Percentiles rank a stretch among this genome's conserved stretches.
These are phyloP conservation scores for Talaromyces amestolkiae DNA, from an alignment of 2,329 filamentous ascomycete species.

Conservation along the genomic window DNA sequence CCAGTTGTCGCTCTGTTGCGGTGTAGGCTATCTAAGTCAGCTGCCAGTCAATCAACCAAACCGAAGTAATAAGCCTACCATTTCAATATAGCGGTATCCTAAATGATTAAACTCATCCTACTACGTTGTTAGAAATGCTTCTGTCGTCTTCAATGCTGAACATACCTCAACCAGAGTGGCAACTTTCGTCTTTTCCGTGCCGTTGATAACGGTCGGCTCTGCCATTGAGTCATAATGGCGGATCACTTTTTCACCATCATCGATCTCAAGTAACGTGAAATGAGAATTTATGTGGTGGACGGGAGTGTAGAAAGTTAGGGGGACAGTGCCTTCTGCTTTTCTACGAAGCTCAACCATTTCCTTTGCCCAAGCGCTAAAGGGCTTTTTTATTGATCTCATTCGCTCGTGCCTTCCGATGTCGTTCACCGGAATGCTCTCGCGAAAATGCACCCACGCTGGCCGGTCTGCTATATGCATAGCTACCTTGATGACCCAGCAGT, in stretches of 20 bases:
- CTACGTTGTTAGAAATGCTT: constrained; percentile 8
- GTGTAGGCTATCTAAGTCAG: constrained; percentile 21
- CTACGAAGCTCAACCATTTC: not conserved
- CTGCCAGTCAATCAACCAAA: constrained; percentile 9
- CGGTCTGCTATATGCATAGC: constrained; percentile 6
- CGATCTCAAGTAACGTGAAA: constrained; percentile 30
- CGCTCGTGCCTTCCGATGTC: not conserved
- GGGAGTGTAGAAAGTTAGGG: constrained; percentile 2
- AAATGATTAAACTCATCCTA: constrained; percentile 28
- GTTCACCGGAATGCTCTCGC: constrained; percentile 5
- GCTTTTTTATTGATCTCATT: not conserved
- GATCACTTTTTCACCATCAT: constrained; percentile 26
- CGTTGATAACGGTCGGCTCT: constrained; percentile 19
- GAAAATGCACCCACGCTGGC: not conserved
- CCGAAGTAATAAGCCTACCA: constrained; percentile 21
- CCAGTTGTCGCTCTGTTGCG: constrained; percentile 22
- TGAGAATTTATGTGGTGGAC: constrained; percentile 22
- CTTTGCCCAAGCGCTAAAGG: not conserved
- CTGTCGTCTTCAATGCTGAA: not conserved
- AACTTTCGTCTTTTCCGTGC: constrained; percentile 6
- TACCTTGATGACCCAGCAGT: not conserved
- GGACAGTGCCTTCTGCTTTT: not conserved
- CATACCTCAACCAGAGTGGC: not conserved
- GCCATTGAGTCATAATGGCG: constrained; percentile 28
- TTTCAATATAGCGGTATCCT: constrained; percentile 25